Conservation (phyloP, 208 protist species). For the Wallacemonas collosoma region DNA sequence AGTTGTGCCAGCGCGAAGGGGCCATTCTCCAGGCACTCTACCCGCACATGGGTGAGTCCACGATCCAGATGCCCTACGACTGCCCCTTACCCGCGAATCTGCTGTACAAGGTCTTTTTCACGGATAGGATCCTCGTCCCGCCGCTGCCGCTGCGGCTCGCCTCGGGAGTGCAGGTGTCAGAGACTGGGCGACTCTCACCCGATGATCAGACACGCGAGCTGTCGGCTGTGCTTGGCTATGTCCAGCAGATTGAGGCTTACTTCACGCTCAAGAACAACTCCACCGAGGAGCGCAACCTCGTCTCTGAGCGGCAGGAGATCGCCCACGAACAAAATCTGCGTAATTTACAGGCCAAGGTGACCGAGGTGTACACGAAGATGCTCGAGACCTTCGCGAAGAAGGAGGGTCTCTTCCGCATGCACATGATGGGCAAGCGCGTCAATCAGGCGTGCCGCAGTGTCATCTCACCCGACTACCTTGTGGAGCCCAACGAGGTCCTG, state of each 20-base stretch:
- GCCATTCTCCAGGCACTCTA: constrained; percentile 72
- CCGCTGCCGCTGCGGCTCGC: constrained; percentile 85
- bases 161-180: constrained; percentile 69
- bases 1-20: constrained; percentile 73
- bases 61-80: constrained; percentile 51
- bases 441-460: constrained; percentile 99
- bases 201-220: constrained; percentile 69
- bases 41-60: constrained; percentile 80
- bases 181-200: constrained; percentile 62
- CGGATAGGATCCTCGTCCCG: constrained; percentile 86
- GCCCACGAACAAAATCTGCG: constrained; percentile 87
- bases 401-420: constrained; percentile 99
- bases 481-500: constrained; percentile 97
- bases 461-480: constrained; percentile 99
- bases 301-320: constrained; percentile 50
- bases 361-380: constrained; percentile 73
- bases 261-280: constrained; percentile 70
- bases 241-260: constrained; percentile 85
- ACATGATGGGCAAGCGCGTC: constrained; percentile 99
- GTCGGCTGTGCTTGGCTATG: constrained; percentile 76
- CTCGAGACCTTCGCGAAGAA: constrained; percentile 98
- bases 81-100: constrained; percentile 51
- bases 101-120: constrained; percentile 86
- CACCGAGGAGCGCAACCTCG: constrained; percentile 45
- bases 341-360: constrained; percentile 85